Evolutionary conservation across 768 basidiomycete genomes (phyloP).

Genomic region (Lactifluus hygrophoroides): DNA sequence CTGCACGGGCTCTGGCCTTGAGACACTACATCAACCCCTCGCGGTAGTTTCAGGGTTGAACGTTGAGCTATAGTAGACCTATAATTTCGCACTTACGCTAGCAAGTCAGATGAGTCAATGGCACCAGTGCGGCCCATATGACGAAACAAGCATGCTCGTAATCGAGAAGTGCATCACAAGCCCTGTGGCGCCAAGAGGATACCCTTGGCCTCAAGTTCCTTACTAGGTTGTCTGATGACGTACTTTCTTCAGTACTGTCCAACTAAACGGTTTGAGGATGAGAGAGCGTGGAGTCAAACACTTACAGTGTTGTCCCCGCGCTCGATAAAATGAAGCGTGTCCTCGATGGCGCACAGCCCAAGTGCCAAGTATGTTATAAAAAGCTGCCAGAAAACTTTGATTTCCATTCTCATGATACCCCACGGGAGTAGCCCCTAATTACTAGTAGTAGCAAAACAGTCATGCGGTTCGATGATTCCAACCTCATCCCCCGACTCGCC

Average conservation of each 20-base stretch:
- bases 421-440: too few species aligned
- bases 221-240: constrained; percentile 78
- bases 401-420: not conserved
- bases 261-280: not conserved
- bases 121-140: too few species aligned
- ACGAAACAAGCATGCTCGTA: constrained; percentile 64
- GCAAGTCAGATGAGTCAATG: not conserved
- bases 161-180: constrained; percentile 86
- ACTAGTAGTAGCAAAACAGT: constrained; percentile 79
- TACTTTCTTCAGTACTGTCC: constrained; percentile 76
- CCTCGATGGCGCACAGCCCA: constrained; percentile 55
- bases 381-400: constrained; percentile 38
- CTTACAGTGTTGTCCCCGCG: constrained; percentile 70
- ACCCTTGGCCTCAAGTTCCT: constrained; percentile 84
- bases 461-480: constrained; percentile 80
- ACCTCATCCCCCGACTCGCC: constrained; percentile 60
- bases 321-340: constrained; percentile 69
- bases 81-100: constrained; percentile 74
- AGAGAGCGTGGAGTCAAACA: not conserved
- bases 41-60: too few species aligned
- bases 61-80: constrained; percentile 8
- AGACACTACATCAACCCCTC: not conserved
- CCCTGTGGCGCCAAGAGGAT: constrained; percentile 77
- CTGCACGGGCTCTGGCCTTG: constrained; percentile 75
- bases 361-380: constrained; percentile 75